Evolutionary conservation across 1,284 basidiomycete genomes (phyloP).

Genomic region (Cutaneotrichosporon sp.): DNA sequence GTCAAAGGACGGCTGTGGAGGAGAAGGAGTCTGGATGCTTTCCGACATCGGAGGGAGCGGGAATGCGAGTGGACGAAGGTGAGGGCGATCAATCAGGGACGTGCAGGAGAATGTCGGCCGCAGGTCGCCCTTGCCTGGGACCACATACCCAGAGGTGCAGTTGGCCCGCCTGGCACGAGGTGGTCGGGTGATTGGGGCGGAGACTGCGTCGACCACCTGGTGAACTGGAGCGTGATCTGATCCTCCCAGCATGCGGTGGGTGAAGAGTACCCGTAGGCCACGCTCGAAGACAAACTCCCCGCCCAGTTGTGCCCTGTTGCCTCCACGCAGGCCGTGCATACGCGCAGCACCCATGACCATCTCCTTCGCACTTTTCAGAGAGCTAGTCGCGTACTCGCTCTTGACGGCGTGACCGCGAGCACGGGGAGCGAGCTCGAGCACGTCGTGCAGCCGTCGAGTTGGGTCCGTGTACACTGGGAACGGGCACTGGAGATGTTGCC

Average conservation of each 20-base stretch:
- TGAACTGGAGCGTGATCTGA: conserved; percentile 65
- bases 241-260: conserved; percentile 52
- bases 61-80: no score
- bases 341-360: conserved; percentile 13
- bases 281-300: conserved; percentile 85
- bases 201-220: conserved; percentile 53
- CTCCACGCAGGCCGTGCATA: conserved; percentile 10
- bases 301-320: conserved; percentile 58
- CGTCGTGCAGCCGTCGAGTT: conserved; percentile 60
- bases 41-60: no score
- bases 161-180: background rate
- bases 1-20: background rate
- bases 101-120: background rate
- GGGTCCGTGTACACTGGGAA: conserved; percentile 71
- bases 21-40: background rate
- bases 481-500: conserved; percentile 54
- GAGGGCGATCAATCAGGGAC: background rate
- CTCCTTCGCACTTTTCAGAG: conserved; percentile 3
- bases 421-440: conserved; percentile 63
- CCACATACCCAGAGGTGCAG: background rate
- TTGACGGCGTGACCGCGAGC: conserved; percentile 50
- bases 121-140: no score
- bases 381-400: conserved; percentile 51
- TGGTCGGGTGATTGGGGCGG: background rate
- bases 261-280: conserved; percentile 43